Evolutionary conservation across 139 green algal species (phyloP), one percentile per base, ranked within the genome.

Genomic region (Chlorella sp.): DNA sequence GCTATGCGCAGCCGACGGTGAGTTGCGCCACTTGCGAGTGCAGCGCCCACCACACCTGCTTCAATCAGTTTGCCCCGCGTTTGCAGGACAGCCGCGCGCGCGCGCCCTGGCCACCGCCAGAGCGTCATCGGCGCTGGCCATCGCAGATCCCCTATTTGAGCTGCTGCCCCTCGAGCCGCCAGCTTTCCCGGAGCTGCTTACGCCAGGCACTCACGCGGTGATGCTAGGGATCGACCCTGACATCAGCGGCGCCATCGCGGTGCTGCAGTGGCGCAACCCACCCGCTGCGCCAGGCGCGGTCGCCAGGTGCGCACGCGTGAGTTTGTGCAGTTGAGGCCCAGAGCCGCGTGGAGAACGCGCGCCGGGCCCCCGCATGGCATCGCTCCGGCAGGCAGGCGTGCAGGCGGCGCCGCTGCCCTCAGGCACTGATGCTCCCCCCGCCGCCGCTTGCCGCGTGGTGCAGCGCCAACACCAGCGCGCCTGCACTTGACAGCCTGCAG

Each of bases 221-320:
- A 53, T 89, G 14, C 60, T 96, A 23, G 84, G 83, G 12, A 82
- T 93, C 25, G 89, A 94, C 42, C 88, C 89, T 25, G 89, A 94
- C 51, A 61, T 73, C 27, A 65, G 40, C 36, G 89, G 89, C 11
- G 88, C 89, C 0, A 48, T 94, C 11, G 83, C 79, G 14, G 81
- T 81, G 27, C 58, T 90, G 27, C 73, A n/a, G 35, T 82, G 79
- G 73, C 59, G 19, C 36, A 76, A 66, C 40, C 66, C 65, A 27
- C 33, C 48, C 31, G 46, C 35, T 36, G 36, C 40, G 63, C 21
- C 41, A 53, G 48, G 15, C 36, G 56, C 40, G 27, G 58, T 56
- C 70, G 67, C 36, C 33, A 35, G 29, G 51, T 53, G 4, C 17
- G 3, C 41, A 23, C 21, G 31, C 62, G 45, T 23, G 73, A 63